phyloP scores from a whole-genome alignment of 768 basidiomycete genomes.

The Tephrocybe sp. region DNA sequence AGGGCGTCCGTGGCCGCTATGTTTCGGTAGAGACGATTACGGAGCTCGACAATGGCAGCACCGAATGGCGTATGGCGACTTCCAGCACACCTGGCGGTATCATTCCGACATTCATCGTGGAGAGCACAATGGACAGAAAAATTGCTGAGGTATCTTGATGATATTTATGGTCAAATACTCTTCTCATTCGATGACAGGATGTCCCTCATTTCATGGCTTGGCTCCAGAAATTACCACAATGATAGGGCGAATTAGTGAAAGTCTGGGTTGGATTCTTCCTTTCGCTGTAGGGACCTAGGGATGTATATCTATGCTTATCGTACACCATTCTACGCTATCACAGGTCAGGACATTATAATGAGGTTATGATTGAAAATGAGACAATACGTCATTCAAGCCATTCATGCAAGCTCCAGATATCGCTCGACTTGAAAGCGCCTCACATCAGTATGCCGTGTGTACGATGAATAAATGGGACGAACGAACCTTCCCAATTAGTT shows the following conservation, averaged over 20 bases:
- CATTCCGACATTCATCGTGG: constrained; percentile 63
- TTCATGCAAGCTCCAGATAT: constrained; percentile 77
- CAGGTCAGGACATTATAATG: neutral
- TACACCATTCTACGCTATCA: neutral
- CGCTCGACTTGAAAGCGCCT: constrained; percentile 59
- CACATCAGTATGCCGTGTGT: constrained; percentile 9
- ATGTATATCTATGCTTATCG: neutral
- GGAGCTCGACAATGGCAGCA: constrained; percentile 59
- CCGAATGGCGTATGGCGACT: constrained; percentile 82
- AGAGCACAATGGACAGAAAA: constrained; percentile 56
- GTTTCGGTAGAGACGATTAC: constrained; percentile 64
- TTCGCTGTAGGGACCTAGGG: neutral
- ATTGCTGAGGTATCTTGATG: constrained; percentile 52
- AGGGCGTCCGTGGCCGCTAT: constrained; percentile 65
- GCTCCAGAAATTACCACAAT: constrained; percentile 39
- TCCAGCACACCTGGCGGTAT: constrained; percentile 68
- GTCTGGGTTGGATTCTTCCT: neutral
- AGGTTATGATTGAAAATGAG: neutral
- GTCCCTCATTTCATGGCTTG: constrained; percentile 72
- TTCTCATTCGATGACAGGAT: constrained; percentile 39
- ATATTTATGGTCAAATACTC: neutral
- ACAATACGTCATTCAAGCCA: too few species aligned
- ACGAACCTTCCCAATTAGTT: constrained; percentile 90
- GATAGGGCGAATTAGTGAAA: neutral
- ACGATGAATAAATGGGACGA: constrained; percentile 6